Evolutionary conservation across 805 yeast genomes (phyloP), one percentile per base, ranked within the genome.

Genomic region (Saccharomyces paradoxus): DNA sequence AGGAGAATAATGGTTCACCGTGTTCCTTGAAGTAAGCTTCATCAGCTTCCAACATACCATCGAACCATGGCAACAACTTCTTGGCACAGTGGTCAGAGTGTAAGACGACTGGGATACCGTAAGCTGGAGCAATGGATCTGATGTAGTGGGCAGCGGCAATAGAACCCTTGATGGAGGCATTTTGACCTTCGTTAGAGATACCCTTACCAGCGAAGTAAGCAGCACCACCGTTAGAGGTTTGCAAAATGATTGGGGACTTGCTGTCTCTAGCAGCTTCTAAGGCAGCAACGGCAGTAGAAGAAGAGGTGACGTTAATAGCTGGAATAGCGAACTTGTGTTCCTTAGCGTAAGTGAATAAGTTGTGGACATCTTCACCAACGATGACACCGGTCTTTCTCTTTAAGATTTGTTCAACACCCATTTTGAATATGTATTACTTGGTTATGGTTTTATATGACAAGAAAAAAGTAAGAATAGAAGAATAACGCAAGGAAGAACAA

Each of bases 171-270:
- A 94, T 88, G 60, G 98, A 86, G 58, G 98, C 99, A 69, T 79
- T 78, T 80, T 94, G 98, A 81, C 89, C 86, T 69, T 80, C 81
- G 87, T 94, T 94, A 74, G 82, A 81, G 66, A 94, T 90, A 80
- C 98, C 99, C 84, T 94, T 94, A 80, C 99, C 99, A 62, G 99
- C 99, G 74, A 94, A 94, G 89, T 84, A 94, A 61, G 98, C 98
- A 65, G 99, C 96, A 81, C 99, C 99, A 80, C 99, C 99, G 77
- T 94, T 90, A 58, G 98, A 92, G 66, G 92, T 84, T 80, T 94
- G 99, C 72, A 94, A 79, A 74, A 94, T 89, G 77, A 94, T 90
- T 79, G 99, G 99, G 59, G 96, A 83, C 65, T 86, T 82, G 78
- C 79, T 81, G 77, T 94, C 97, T 76, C 96, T 89, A 58, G 97